A percentile compares a stretch with the other conserved stretches of the same genome.
Conservation (phyloP, 192 early-diverging fungal species). For the Umbelopsis sp. region DNA sequence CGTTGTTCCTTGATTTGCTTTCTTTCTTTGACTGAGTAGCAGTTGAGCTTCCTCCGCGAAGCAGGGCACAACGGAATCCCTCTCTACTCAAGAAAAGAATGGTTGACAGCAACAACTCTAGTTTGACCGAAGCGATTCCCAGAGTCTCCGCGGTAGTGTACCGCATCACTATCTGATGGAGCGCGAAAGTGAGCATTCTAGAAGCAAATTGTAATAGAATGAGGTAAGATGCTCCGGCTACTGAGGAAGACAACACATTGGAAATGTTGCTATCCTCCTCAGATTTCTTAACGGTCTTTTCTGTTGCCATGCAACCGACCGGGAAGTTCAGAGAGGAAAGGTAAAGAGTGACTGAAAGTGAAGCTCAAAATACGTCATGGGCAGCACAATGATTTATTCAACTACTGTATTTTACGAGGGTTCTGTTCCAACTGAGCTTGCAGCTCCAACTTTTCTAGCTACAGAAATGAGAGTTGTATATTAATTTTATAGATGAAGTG, state of each 20-base stretch:
- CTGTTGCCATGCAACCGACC: conserved; percentile 12
- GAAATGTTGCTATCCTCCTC: background rate
- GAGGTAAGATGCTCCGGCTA: conserved; percentile 76
- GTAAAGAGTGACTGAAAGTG: background rate
- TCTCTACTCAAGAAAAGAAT: conserved; percentile 92
- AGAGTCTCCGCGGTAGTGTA: conserved; percentile 73
- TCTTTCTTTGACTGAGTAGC: background rate
- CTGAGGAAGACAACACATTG: conserved; percentile 55
- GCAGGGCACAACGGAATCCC: conserved; percentile 71
- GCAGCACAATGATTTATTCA: background rate
- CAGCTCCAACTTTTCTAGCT: conserved; percentile 11
- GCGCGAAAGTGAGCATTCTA: conserved; percentile 75
- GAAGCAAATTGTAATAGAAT: conserved; percentile 77
- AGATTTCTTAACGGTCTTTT: background rate
- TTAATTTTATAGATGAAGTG: background rate
- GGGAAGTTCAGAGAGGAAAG: background rate
- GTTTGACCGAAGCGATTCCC: conserved; percentile 79
- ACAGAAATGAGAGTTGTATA: background rate
- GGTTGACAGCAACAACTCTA: conserved; percentile 88
- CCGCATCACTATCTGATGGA: conserved; percentile 79
- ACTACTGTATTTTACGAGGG: background rate
- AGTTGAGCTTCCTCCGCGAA: conserved; percentile 53
- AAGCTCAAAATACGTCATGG: background rate
- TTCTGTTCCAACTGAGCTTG: conserved; percentile 11
- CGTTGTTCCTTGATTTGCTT: conserved; percentile 19